Percentiles rank a stretch among this genome's conserved stretches.
Evolutionary conservation across 768 basidiomycete species (phyloP).

Genomic region (Boletus speciosus): DNA sequence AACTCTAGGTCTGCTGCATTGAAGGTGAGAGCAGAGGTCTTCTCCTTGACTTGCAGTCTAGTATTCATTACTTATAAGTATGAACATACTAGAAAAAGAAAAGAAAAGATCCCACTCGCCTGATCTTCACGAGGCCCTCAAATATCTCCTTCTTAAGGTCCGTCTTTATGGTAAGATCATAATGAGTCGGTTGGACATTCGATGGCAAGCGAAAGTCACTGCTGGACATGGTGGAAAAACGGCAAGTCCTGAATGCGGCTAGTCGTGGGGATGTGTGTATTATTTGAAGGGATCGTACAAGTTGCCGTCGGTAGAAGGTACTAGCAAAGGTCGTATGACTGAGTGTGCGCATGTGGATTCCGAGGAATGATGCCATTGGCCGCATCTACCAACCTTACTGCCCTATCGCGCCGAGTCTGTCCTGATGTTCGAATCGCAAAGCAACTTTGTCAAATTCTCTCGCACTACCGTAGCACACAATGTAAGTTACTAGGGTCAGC

Average conservation of each 20-base stretch:
- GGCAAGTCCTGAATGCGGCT: conserved; percentile 1
- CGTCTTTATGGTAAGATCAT: conserved; percentile 75
- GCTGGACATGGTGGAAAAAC: conserved; percentile 12
- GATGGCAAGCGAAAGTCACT: conserved; percentile 53
- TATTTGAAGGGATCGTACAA: not conserved
- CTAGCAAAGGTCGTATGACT: not conserved
- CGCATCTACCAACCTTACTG: not conserved
- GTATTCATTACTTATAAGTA: not conserved
- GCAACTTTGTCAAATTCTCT: not conserved
- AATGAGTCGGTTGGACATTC: conserved; percentile 68
- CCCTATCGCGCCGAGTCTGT: not conserved
- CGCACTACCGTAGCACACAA: not conserved
- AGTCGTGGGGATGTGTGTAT: not conserved
- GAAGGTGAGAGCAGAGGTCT: conserved; percentile 60
- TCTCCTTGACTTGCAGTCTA: conserved; percentile 61
- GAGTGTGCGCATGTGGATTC: conserved; percentile 2
- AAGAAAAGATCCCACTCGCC: conserved; percentile 38
- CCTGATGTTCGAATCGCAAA: not conserved
- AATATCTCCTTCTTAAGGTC: conserved; percentile 78
- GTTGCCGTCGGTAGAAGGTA: not conserved
- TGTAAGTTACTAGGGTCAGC: too few relatives aligned
- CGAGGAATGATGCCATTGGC: conserved; percentile 15
- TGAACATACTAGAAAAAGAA: not conserved
- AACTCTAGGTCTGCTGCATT: conserved; percentile 63
- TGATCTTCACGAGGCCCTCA: conserved; percentile 70